Base-by-base conservation (phyloP, 2,329 filamentous ascomycete genomes). In the Endoconidiophora laricicola region DNA sequence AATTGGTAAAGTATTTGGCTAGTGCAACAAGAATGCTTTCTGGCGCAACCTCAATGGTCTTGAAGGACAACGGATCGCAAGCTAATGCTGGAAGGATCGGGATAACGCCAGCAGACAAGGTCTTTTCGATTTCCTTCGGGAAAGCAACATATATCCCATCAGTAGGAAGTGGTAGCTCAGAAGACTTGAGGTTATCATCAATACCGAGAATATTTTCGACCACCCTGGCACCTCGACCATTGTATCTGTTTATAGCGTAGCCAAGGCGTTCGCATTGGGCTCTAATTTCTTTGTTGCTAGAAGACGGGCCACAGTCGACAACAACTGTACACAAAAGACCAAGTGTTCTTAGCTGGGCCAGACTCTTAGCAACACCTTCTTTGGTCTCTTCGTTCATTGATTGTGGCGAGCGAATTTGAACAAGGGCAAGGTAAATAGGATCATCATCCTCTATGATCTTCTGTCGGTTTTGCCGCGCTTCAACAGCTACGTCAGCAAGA, bases 291-390 rank as follows among this genome's bases (percentile, higher is more conserved):
- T 67, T 54, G 23, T 62, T 60, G 52, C 59, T 52, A 51, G 61
- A 66, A 23, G 70, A 66, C 20, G 59, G 61, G 44, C 72, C 69
- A 47, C 80, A 83, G 58, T 95, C 90, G 6, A 95, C 68, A 1
- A 96, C 82, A 0, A 98, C 76, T 18, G 88, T 78, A 54, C 86
- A 87, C 46, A 78, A 72, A 56, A 98, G 73, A 2, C 91, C 90
- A 12, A 98, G 73, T 48, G 81, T 79, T 38, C 79, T 77, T 46
- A 98, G 76, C 62, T 94, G 90, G 26, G 81, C 80, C 39, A 98
- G 66, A 0, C 91, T 96, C 61, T 81, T 79, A 4, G 82, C 86
- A 52, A 96, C 78, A 1, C 86, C 88, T 43, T 73, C 65, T 9
- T 96, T 61, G 0, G 78, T 83, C 2, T 69, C 65, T 53, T 87